phyloP scores from a whole-genome alignment of 768 basidiomycete species.

The Nevesoporus exiguus region DNA sequence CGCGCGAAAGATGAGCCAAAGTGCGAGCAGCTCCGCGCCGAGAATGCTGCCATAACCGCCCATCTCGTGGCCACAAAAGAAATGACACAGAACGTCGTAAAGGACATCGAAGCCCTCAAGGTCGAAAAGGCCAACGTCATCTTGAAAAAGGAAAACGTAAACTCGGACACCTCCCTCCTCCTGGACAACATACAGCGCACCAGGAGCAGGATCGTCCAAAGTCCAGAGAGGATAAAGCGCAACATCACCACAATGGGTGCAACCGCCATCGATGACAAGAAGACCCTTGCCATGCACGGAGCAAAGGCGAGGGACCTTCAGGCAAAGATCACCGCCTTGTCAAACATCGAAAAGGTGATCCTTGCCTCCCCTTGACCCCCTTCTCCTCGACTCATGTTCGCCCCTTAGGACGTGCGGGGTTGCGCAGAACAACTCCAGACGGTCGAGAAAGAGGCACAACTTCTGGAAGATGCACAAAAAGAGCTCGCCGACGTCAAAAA shows the following conservation, averaged over 20 bases:
- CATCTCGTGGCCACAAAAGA: slow-evolving; percentile 71
- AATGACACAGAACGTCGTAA: slow-evolving; percentile 51
- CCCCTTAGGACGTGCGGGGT: slow-evolving; percentile 59
- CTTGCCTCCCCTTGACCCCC: neutral
- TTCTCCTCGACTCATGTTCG: neutral
- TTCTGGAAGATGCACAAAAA: slow-evolving; percentile 63
- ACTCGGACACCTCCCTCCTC: slow-evolving; percentile 55
- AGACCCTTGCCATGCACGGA: slow-evolving; percentile 59
- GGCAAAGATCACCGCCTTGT: slow-evolving; percentile 65
- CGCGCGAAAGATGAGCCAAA: slow-evolving; percentile 67
- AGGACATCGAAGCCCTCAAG: slow-evolving; percentile 70
- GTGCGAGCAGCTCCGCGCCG: slow-evolving; percentile 54
- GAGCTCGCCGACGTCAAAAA: slow-evolving; percentile 67
- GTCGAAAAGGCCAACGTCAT: slow-evolving; percentile 62
- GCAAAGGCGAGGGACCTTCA: slow-evolving; percentile 76
- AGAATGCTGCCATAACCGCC: slow-evolving; percentile 59
- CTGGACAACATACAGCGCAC: slow-evolving; percentile 62
- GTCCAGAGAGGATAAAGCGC: slow-evolving; percentile 84
- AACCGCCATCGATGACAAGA: slow-evolving; percentile 69
- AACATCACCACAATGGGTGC: slow-evolving; percentile 75
- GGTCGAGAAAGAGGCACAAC: slow-evolving; percentile 62
- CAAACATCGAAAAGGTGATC: slow-evolving; percentile 71
- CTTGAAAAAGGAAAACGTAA: slow-evolving; percentile 66
- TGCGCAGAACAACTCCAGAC: slow-evolving; percentile 76
- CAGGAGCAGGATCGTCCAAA: slow-evolving; percentile 79